phyloP scores from a whole-genome alignment of 148 eudicot genomes.

The Nepenthes gracilis region DNA sequence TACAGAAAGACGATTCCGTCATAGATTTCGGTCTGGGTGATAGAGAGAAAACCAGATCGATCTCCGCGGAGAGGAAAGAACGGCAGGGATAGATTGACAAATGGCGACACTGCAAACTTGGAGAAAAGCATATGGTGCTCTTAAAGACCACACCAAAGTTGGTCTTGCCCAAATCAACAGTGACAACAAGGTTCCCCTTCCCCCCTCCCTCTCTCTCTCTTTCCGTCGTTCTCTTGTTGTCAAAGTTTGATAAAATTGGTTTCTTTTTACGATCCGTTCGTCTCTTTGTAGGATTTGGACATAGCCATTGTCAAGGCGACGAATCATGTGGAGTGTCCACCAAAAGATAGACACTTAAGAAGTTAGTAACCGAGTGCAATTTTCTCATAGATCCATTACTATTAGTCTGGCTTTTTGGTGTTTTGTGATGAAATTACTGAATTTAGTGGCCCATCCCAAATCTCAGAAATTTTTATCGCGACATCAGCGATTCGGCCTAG shows the following conservation, averaged over 20 bases:
- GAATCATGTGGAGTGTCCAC: conserved; percentile 91
- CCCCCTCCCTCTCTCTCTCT: not conserved
- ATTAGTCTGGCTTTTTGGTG: not conserved
- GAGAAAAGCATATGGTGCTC: conserved; percentile 86
- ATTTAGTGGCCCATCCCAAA: not conserved
- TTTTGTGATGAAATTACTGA: not conserved
- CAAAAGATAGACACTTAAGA: conserved; percentile 87
- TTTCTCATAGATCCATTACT: too few species aligned
- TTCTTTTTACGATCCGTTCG: not conserved
- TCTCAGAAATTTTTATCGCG: conserved; percentile 12
- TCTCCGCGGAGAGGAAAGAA: conserved; percentile 19
- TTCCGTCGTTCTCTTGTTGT: not conserved
- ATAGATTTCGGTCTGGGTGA: not conserved
- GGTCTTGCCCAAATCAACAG: conserved; percentile 95
- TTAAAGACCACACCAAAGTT: conserved; percentile 89
- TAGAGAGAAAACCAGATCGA: conserved; percentile 16
- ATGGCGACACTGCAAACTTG: conserved; percentile 83
- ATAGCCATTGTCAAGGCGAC: conserved; percentile 96
- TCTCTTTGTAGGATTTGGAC: conserved; percentile 46
- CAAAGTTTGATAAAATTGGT: not conserved
- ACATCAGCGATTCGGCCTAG: conserved; percentile 77
- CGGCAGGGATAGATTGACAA: not conserved
- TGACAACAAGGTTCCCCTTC: conserved; percentile 49
- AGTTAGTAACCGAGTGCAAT: conserved; percentile 33
- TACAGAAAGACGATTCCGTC: not conserved